These are phyloP conservation scores for Boletus subcaerulescens DNA, from an alignment of 768 basidiomycete species.

Conservation along the genomic window DNA sequence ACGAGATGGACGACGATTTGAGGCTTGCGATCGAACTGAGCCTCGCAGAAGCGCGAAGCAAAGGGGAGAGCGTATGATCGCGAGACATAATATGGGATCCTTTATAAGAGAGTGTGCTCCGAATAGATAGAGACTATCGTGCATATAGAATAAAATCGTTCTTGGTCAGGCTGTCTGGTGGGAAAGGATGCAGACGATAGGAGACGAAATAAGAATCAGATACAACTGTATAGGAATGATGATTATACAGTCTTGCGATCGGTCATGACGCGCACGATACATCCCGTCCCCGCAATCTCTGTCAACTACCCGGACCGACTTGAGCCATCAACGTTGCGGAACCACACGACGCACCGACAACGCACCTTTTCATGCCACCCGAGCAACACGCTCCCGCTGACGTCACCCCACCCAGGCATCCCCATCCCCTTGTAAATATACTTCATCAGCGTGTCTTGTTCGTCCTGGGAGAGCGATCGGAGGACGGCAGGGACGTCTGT, in stretches of 20 bases:
- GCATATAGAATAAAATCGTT: conserved; percentile 3
- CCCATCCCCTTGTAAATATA: conserved; percentile 98
- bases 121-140: not conserved
- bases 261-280: conserved; percentile 86
- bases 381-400: conserved; percentile 59
- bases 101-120: not conserved
- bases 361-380: conserved; percentile 96
- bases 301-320: conserved; percentile 57
- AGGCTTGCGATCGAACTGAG: conserved; percentile 66
- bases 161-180: not conserved
- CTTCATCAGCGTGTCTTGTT: conserved; percentile 93
- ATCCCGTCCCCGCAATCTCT: conserved; percentile 90
- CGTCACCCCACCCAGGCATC: conserved; percentile 55
- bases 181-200: too few species aligned
- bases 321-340: conserved; percentile 1
- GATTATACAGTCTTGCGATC: conserved; percentile 56
- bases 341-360: conserved; percentile 15
- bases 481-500: conserved; percentile 79
- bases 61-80: conserved; percentile 7
- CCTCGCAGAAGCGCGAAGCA: conserved; percentile 47
- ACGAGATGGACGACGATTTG: conserved; percentile 62
- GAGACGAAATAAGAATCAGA: not conserved
- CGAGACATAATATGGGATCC: not conserved
- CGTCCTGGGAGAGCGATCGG: conserved; percentile 65
- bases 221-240: conserved; percentile 9